Evolutionary conservation across 2,329 filamentous ascomycete genomes (phyloP), one percentile per base, ranked within the genome.

Genomic region (Monosporascus sp.): DNA sequence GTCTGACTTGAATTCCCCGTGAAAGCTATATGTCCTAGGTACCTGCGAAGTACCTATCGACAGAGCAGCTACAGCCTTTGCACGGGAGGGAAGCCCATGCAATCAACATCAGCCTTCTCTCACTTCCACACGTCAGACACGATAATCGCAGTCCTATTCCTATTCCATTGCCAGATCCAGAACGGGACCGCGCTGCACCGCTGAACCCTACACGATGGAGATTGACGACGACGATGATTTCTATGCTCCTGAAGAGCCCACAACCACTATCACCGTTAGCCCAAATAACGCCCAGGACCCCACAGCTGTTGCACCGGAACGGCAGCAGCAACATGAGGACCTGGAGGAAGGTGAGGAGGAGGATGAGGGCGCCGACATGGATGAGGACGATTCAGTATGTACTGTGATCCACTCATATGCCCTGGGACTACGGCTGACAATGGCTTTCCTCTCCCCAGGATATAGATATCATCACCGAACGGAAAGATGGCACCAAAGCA

Each of bases 151-250:
- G 28, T 31, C 28, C 28, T 5, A 11, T 31, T 31, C 28, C 28
- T 31, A 5, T 14, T 7, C 26, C 26, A 11, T 31, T 5, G 28
- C 9, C 9, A 14, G 28, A 31, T 14, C 9, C 28, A 31, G 28
- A 31, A 31, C 28, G 28, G 11, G 28, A 14, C 28, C 28, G 4
- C 9, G 28, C 28, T 31, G 28, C 28, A 31, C 14, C 28, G 9
- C 28, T 31, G 28, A 31, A 9, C 28, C 1, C 11, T 31, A 48
- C 64, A 75, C 58, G 22, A 86, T 87, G 82, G 83, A 87, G 65
- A 79, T 86, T 54, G 84, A 87, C 68, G 83, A 86, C 59, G 83
- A 86, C 49, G 84, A 86, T 59, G 84, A 87, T 68, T 84, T 87
- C 63, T 87, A 87, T 65, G 79, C 78, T 54, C 78, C 80, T 1